phyloP scores from a whole-genome alignment of 352 stramenopile species.

The Phytophthora uliginosa region DNA sequence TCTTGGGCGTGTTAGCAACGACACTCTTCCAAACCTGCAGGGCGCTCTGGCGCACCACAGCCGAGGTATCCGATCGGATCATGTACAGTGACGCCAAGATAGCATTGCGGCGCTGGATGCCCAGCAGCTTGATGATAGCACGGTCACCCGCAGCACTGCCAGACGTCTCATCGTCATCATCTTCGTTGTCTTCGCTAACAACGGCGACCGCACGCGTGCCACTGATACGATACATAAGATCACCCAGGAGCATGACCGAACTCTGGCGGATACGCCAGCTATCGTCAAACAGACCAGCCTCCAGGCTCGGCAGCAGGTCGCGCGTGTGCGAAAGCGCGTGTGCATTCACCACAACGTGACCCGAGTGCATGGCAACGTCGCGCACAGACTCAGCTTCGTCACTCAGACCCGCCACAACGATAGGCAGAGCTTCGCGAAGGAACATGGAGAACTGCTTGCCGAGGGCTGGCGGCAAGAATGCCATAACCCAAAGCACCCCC shows the following conservation, averaged over 20 bases:
- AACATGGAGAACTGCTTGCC: constrained; percentile 95
- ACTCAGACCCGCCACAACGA: constrained; percentile 97
- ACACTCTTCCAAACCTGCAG: constrained; percentile 99
- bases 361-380: constrained; percentile 98
- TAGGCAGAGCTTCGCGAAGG: constrained; percentile 95
- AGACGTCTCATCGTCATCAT: constrained; percentile 88
- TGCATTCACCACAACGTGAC: constrained; percentile 98
- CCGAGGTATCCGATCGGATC: constrained; percentile 97
- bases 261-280: constrained; percentile 99
- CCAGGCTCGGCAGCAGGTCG: constrained; percentile 98
- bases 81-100: constrained; percentile 99
- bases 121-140: constrained; percentile 93
- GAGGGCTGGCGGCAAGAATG: constrained; percentile 97
- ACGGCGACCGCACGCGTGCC: constrained; percentile 93
- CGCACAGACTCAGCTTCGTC: constrained; percentile 99
- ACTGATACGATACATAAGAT: constrained; percentile 98
- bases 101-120: constrained; percentile 94
- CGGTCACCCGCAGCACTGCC: constrained; percentile 86
- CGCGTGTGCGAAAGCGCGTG: constrained; percentile 97
- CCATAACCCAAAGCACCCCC: constrained; percentile 99
- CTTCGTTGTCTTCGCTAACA: constrained; percentile 49
- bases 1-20: constrained; percentile 98
- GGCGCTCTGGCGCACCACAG: constrained; percentile 97
- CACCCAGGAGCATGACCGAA: constrained; percentile 97
- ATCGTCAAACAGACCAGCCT: constrained; percentile 97